Conservation (phyloP, 139 green algal genomes). For the Raphidocelis subcapitata region DNA sequence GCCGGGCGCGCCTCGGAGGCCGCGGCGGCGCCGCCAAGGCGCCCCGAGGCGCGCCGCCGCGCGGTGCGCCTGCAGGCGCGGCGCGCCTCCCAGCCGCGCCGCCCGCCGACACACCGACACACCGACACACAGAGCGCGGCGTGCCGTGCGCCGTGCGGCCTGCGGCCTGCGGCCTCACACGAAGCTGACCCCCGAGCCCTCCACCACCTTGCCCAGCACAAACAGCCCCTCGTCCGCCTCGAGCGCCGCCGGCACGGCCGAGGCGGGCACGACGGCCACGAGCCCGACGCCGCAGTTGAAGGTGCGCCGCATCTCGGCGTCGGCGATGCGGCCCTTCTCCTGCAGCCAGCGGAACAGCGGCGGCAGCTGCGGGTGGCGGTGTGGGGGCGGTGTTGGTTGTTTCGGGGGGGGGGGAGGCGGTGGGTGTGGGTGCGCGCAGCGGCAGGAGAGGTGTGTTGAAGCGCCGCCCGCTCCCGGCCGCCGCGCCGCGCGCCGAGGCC, state of each 20-base stretch:
- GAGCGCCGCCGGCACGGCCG: constrained; percentile 48
- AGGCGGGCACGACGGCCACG: constrained; percentile 74
- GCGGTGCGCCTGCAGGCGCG: too few relatives aligned
- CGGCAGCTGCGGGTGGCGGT: constrained; percentile 27
- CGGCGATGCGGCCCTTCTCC: constrained; percentile 61
- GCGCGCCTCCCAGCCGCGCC: too few relatives aligned
- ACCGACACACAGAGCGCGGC: too few relatives aligned
- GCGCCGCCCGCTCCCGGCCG: too few relatives aligned
- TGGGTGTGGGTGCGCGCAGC: background rate
- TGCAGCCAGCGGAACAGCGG: constrained; percentile 63
- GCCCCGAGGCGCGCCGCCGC: too few relatives aligned
- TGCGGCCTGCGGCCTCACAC: constrained; percentile 29
- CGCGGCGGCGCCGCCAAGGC: too few relatives aligned
- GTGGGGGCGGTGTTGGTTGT: too few relatives aligned
- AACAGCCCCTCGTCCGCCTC: constrained; percentile 27
- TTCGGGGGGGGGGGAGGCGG: too few relatives aligned
- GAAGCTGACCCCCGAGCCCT: constrained; percentile 56
- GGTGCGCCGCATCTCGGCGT: constrained; percentile 93
- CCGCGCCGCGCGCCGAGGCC: too few relatives aligned
- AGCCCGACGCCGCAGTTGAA: constrained; percentile 99
- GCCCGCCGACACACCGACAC: background rate
- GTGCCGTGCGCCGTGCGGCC: background rate
- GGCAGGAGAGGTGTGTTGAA: too few relatives aligned
- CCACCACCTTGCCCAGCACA: constrained; percentile 57
- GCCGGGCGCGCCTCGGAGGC: too few relatives aligned